These are phyloP conservation scores for Backusella luteola DNA, from an alignment of 192 early-diverging fungal species.

Conservation along the genomic window DNA sequence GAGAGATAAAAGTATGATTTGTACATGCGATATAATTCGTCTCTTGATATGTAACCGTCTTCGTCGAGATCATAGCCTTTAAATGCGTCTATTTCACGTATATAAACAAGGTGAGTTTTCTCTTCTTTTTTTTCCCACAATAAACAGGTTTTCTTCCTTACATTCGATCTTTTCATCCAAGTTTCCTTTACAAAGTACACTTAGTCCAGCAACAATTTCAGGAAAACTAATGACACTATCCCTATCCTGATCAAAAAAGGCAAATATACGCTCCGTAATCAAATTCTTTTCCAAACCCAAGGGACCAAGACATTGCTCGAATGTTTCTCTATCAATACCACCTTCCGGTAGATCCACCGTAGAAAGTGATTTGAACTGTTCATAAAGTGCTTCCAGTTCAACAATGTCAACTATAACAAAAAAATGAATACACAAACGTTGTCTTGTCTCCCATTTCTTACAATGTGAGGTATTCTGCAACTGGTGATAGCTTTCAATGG, in stretches of 20 bases:
- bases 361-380: slow-evolving; percentile 82
- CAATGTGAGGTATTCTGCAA: slow-evolving; percentile 66
- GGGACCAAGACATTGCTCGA: slow-evolving; percentile 84
- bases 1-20: slow-evolving; percentile 91
- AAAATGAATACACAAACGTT: not conserved
- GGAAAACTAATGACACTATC: slow-evolving; percentile 77
- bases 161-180: slow-evolving; percentile 87
- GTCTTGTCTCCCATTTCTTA: slow-evolving; percentile 34
- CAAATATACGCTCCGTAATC: slow-evolving; percentile 84
- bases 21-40: slow-evolving; percentile 86
- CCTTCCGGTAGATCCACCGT: slow-evolving; percentile 56
- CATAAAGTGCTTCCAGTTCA: slow-evolving; percentile 86
- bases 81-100: slow-evolving; percentile 64
- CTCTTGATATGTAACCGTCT: slow-evolving; percentile 79
- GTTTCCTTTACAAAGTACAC: slow-evolving; percentile 81
- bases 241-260: slow-evolving; percentile 84
- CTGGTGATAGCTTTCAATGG: slow-evolving; percentile 41
- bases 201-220: slow-evolving; percentile 82
- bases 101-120: not conserved
- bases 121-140: not conserved
- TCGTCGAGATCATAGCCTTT: slow-evolving; percentile 90
- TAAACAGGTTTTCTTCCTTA: slow-evolving; percentile 37
- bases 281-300: slow-evolving; percentile 82
- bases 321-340: slow-evolving; percentile 77
- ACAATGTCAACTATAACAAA: slow-evolving; percentile 67